These are phyloP conservation scores for Tylopilus rubrobrunneus DNA, from an alignment of 768 basidiomycete genomes.

Conservation along the genomic window DNA sequence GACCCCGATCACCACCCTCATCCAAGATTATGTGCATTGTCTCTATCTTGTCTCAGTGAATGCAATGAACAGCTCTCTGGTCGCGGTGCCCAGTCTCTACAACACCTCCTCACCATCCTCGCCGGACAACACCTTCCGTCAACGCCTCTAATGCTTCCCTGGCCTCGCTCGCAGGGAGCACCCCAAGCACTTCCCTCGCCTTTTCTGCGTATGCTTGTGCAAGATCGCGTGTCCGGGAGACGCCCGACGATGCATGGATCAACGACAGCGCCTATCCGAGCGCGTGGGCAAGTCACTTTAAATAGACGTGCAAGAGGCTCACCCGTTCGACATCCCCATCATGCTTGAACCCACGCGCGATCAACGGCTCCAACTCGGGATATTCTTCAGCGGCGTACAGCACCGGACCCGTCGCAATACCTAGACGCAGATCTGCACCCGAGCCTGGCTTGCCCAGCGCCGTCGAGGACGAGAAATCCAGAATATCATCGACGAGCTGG, in stretches of 20 bases:
- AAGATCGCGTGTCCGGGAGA: slow-evolving; percentile 74
- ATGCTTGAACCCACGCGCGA: slow-evolving; percentile 70
- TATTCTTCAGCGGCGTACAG: slow-evolving; percentile 86
- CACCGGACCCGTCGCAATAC: slow-evolving; percentile 82
- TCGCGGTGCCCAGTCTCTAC: background rate
- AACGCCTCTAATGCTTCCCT: slow-evolving; percentile 71
- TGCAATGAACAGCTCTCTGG: too few relatives aligned
- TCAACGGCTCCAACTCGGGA: slow-evolving; percentile 70
- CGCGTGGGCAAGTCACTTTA: background rate
- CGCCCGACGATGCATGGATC: slow-evolving; percentile 58
- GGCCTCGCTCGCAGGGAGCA: slow-evolving; percentile 79
- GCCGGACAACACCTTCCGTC: slow-evolving; percentile 62
- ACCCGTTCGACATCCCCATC: slow-evolving; percentile 81
- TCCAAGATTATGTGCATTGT: too few relatives aligned
- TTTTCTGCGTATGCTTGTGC: slow-evolving; percentile 72
- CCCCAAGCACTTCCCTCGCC: slow-evolving; percentile 63
- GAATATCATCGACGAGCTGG: slow-evolving; percentile 91
- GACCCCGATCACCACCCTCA: slow-evolving; percentile 22
- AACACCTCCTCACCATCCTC: slow-evolving; percentile 43
- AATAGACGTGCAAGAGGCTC: slow-evolving; percentile 21
- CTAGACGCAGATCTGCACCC: slow-evolving; percentile 78
- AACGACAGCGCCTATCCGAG: slow-evolving; percentile 56
- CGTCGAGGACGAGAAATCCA: slow-evolving; percentile 83
- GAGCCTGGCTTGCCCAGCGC: slow-evolving; percentile 83
- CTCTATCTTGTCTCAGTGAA: too few relatives aligned